These are phyloP conservation scores for Penicillium sp. DNA, from an alignment of 2,329 filamentous ascomycete species.

Conservation along the genomic window DNA sequence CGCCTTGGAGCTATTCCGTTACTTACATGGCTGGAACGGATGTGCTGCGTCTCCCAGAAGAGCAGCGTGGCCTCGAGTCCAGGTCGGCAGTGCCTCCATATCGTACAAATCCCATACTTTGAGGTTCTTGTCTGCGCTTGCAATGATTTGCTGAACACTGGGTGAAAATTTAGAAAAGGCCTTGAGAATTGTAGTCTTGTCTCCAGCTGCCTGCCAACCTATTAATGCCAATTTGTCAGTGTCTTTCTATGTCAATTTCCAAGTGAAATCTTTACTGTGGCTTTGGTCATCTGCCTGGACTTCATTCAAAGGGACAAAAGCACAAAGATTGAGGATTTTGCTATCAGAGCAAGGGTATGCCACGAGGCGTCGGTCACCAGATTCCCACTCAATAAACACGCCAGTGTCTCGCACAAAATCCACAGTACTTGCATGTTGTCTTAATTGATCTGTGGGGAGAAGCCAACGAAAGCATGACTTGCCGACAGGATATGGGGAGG, in stretches of 20 bases:
- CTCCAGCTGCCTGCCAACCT: slow-evolving; percentile 25
- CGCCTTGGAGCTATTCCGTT: background rate
- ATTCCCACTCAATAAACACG: slow-evolving; percentile 46
- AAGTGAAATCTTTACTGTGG: slow-evolving; percentile 10
- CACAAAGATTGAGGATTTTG: slow-evolving; percentile 48
- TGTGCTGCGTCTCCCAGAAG: slow-evolving; percentile 67
- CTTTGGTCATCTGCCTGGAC: slow-evolving; percentile 27
- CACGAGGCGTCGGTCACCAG: slow-evolving; percentile 44
- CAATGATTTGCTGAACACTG: slow-evolving; percentile 17
- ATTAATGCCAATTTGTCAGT: background rate
- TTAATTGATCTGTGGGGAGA: slow-evolving; percentile 19
- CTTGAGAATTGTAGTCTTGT: slow-evolving; percentile 15
- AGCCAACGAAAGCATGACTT: slow-evolving; percentile 32
- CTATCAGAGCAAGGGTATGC: slow-evolving; percentile 50
- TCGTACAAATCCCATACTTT: slow-evolving; percentile 62
- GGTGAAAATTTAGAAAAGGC: slow-evolving; percentile 23
- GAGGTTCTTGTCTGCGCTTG: slow-evolving; percentile 44
- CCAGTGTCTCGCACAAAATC: slow-evolving; percentile 28
- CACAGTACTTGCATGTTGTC: slow-evolving; percentile 9
- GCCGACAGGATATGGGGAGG: slow-evolving; percentile 21
- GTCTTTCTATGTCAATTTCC: background rate
- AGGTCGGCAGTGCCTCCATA: slow-evolving; percentile 58
- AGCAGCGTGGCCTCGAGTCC: slow-evolving; percentile 54
- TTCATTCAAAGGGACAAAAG: slow-evolving; percentile 48
- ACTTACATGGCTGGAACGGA: slow-evolving; percentile 57